Base-by-base conservation (phyloP, 2,329 filamentous ascomycete species). In the Ophiostoma himal-ulmi region DNA sequence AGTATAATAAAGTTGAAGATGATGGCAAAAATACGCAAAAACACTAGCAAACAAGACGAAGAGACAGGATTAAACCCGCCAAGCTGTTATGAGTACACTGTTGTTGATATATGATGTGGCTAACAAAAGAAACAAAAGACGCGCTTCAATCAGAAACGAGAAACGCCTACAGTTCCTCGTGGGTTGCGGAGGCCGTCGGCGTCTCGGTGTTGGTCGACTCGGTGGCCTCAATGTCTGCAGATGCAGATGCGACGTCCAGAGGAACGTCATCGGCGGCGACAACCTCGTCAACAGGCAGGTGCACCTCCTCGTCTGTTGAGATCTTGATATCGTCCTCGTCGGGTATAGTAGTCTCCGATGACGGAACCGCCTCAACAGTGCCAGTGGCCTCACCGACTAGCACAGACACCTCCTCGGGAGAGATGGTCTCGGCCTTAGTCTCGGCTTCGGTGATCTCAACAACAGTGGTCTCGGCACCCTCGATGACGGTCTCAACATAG, bases 401-500 rank as follows among this genome's bases (percentile, higher is more conserved):
- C 11, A 79, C 73, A 0, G 81, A 77, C 0, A 77, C 78, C 70
- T 81, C 79, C 48, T 77, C 78, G 8, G 71, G 71, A 2, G 69
- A 68, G 8, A 72, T 41, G 3, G 69, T 72, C 3, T 41, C 71
- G 11, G 69, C 36, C 60, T 60, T 67, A 26, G 64, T 17, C 36
- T 34, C 67, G 7, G 34, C 41, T 3, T 14, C n/a, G 17, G 37
- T 26, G 13, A 67, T 39, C 22, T 48, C 68, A 7, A 37, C 54
- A 5, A 69, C 52, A 7, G 48, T 67, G 52, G 39, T 41, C 64
- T 69, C 68, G 67, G 26, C 62, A 17, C 34, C 26, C 57, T 62
- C 44, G n/a, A 30, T 36, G 10, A 67, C 41, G 10, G n/a, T 57
- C 52, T 57, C 52, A 0, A 17, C n/a, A 10, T 22, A 10, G 3